Base-by-base conservation (phyloP, 2,329 filamentous ascomycete genomes). In the Calonectria pseudoreteaudii region DNA sequence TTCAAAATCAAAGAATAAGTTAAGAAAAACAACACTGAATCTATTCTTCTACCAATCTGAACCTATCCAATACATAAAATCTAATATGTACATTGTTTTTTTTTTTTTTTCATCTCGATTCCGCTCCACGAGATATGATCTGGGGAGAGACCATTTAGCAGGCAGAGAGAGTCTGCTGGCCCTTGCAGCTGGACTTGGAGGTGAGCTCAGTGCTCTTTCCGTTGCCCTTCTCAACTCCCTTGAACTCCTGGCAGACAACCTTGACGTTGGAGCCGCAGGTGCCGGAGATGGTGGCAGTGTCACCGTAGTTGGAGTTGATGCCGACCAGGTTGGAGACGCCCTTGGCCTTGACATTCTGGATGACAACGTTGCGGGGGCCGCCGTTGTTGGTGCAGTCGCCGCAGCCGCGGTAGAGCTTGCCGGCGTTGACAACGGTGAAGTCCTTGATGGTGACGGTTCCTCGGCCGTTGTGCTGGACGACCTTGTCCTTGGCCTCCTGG, bases 271-370 rank as follows among this genome's bases (percentile, higher is more conserved):
- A 74, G 52, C 77, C 78, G 18, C 78, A 80, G 3, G 76, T 73
- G 3, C 70, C 71, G 8, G 76, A 62, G 72, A 80, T 73, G 70
- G 56, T 79, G 20, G 78, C 60, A 20, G 70, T 50, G 7, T 79
- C 78, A 4, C 68, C 68, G 76, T 79, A 80, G 78, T 79, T 79
- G 66, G 78, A 80, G 76, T 79, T 79, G 72, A 79, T 79, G 0
- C 78, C 78, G 13, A 78, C 77, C 2, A 79, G 67, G 65, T 76
- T 77, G 69, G 71, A 72, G 70, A 79, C 78, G 53, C 77, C 75
- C 78, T 76, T 80, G 68, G 79, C 70, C 13, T 79, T 62, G 7
- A 79, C 78, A 38, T 72, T 72, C 18, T 65, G 13, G 36, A 72
- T 41, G 56, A 72, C 9, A 26, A 72, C 70, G 38, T 80, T 74